Percentiles rank a stretch among this genome's conserved stretches.
These are phyloP conservation scores for Talaromyces atroroseus DNA, from an alignment of 2,329 filamentous ascomycete genomes.

Conservation along the genomic window DNA sequence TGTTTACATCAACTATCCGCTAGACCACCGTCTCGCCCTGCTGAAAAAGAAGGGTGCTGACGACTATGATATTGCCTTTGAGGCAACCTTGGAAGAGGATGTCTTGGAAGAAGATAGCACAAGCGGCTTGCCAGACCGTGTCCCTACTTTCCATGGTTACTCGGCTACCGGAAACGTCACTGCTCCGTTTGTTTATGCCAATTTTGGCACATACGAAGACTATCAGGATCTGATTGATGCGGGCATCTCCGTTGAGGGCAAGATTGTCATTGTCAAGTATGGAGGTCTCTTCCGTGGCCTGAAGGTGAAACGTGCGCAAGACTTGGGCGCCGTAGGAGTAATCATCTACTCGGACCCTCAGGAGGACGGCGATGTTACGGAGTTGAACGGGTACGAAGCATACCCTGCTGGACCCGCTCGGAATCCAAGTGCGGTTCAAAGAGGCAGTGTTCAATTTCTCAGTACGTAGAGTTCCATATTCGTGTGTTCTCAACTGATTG, in stretches of 20 bases:
- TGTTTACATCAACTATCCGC: conserved; percentile 71
- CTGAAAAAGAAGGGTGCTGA: conserved; percentile 44
- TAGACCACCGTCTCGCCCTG: conserved; percentile 64
- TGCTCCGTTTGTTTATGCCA: conserved; percentile 78
- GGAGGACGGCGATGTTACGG: conserved; percentile 76
- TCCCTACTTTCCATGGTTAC: conserved; percentile 93
- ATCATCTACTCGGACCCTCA: conserved; percentile 85
- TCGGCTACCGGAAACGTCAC: conserved; percentile 90
- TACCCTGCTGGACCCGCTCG: conserved; percentile 86
- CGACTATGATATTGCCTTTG: conserved; percentile 58
- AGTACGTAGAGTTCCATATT: conserved; percentile 46
- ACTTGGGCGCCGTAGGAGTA: conserved; percentile 80
- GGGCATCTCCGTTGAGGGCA: conserved; percentile 70
- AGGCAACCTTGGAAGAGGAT: conserved; percentile 79
- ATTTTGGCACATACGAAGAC: conserved; percentile 82
- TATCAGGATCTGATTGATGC: conserved; percentile 74
- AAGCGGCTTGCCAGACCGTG: conserved; percentile 62
- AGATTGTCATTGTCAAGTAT: conserved; percentile 83
- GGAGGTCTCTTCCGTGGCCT: conserved; percentile 81
- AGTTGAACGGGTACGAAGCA: conserved; percentile 68
- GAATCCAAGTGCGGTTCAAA: conserved; percentile 81
- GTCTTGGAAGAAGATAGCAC: conserved; percentile 78
- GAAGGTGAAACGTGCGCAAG: conserved; percentile 87
- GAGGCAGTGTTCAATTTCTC: conserved; percentile 79
- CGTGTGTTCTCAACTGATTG: not conserved